These are phyloP conservation scores for Fusarium pseudocircinatum DNA, from an alignment of 2,329 filamentous ascomycete species.

Conservation along the genomic window DNA sequence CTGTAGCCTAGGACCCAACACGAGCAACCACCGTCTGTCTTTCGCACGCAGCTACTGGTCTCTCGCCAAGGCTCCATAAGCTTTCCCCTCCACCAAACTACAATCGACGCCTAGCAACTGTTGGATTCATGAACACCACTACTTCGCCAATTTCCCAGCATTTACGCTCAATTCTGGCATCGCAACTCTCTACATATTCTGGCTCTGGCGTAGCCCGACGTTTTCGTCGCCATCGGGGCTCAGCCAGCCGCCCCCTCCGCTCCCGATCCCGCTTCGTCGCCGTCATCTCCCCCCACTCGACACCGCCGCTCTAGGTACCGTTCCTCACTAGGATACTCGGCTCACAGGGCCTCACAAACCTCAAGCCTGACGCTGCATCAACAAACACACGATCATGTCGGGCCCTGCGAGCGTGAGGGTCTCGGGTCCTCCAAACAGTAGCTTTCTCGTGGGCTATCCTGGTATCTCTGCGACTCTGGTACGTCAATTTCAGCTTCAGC, in stretches of 20 bases:
- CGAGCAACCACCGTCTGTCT: constrained; percentile 13
- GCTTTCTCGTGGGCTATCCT: constrained; percentile 95
- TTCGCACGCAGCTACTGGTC: constrained; percentile 12
- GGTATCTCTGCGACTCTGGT: constrained; percentile 98
- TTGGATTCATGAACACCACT: constrained; percentile 40
- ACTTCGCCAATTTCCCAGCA: constrained; percentile 33
- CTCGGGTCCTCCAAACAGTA: constrained; percentile 95
- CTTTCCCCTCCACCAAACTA: constrained; percentile 22
- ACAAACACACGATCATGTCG: constrained; percentile 37
- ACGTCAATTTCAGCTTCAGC: constrained; percentile 54
- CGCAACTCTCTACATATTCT: constrained; percentile 13
- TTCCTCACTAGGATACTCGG: constrained; percentile 16
- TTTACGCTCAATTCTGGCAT: constrained; percentile 29
- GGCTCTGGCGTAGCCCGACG: constrained; percentile 36
- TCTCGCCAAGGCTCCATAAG: constrained; percentile 17
- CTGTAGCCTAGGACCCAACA: constrained; percentile 24
- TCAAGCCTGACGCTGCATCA: constrained; percentile 13
- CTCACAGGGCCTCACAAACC: constrained; percentile 19
- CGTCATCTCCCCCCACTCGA: constrained; percentile 37
- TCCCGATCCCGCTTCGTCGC: constrained; percentile 29
- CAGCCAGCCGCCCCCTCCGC: constrained; percentile 33
- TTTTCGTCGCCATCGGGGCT: constrained; percentile 36
- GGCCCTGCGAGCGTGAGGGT: constrained; percentile 76
- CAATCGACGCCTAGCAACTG: constrained; percentile 17
- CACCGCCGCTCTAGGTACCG: constrained; percentile 31